Evolutionary conservation across 192 early-diverging fungal species (phyloP), one percentile per base, ranked within the genome.

Genomic region (Mortierella antarctica): DNA sequence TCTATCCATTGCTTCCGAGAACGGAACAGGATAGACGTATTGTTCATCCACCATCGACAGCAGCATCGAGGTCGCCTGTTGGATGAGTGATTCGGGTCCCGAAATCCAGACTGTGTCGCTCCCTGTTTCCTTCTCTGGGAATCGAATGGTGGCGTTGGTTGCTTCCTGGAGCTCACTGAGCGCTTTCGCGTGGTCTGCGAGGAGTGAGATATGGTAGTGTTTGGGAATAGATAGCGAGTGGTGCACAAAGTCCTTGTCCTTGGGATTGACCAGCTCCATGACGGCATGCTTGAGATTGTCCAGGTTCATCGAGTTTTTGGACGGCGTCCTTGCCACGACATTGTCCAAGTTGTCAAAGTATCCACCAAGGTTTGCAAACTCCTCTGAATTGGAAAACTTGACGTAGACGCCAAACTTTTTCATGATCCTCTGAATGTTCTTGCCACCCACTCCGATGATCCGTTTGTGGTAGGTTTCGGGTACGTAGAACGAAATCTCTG

Each of bases 391-490:
- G 8, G 88, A 90, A 57, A 95, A 95, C 81, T 95, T 95, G 48
- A 95, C 93, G 65, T 93, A 95, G 0, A 94, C 93, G 21, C 92
- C 93, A 71, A 83, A 93, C 56, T 92, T 90, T 62, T 93, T 94
- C 93, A 95, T 95, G 73, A 95, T 93, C 23, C 91, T 85, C 73
- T 95, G 93, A 62, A 95, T 94, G 67, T 93, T 94, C 57, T 93
- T 93, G 58, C 93, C 93, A 4, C 92, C 92, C 11, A 93, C 91
- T 10, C 93, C 93, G 52, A 95, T 95, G 59, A 95, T 95, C 12
- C 93, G 85, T 66, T 93, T 92, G 80, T 95, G 93, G 57, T 87
- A 92, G 0, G 87, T 82, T 64, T 95, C 93, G 56, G 93, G 93
- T 4, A 95, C 88, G 68, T 91, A 88, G 71, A 95, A 95, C 11